Conservation (phyloP, 2,329 filamentous ascomycete species). For the Neonectria punicea region DNA sequence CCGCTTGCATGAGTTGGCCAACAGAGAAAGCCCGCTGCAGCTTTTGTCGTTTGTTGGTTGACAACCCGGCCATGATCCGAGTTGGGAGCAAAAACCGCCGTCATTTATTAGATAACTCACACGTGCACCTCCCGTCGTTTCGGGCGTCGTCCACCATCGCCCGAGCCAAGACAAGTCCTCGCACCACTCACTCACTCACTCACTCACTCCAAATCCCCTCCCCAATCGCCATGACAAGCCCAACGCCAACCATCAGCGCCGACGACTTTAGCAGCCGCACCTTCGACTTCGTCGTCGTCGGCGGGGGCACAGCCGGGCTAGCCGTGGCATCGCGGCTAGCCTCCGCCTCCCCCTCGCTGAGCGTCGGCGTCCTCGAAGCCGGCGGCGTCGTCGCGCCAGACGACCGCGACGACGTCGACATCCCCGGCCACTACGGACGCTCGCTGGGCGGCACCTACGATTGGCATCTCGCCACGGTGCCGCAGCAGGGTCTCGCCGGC, state of each 20-base stretch:
- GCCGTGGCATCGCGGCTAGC: slow-evolving; percentile 60
- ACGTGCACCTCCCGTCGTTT: background rate
- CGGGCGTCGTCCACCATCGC: background rate
- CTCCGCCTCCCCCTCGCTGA: slow-evolving; percentile 48
- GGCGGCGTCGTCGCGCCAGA: slow-evolving; percentile 41
- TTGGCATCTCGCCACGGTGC: slow-evolving; percentile 54
- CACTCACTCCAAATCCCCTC: background rate
- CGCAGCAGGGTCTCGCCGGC: slow-evolving; percentile 51
- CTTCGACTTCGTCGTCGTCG: slow-evolving; percentile 57
- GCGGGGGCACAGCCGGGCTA: slow-evolving; percentile 66
- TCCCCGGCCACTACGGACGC: slow-evolving; percentile 51
- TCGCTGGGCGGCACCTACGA: slow-evolving; percentile 51
- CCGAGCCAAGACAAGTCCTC: background rate
- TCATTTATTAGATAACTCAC: background rate
- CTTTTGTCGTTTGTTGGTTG: background rate
- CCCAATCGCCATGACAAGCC: slow-evolving; percentile 19
- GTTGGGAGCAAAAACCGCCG: background rate
- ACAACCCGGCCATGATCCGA: background rate
- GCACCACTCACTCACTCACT: background rate
- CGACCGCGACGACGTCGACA: slow-evolving; percentile 48
- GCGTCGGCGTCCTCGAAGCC: slow-evolving; percentile 47
- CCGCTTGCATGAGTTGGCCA: background rate
- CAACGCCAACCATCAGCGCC: slow-evolving; percentile 5
- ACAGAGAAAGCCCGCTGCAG: background rate
- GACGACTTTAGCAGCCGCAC: slow-evolving; percentile 38